These are phyloP conservation scores for Suillus spraguei DNA, from an alignment of 768 basidiomycete genomes.

Conservation along the genomic window DNA sequence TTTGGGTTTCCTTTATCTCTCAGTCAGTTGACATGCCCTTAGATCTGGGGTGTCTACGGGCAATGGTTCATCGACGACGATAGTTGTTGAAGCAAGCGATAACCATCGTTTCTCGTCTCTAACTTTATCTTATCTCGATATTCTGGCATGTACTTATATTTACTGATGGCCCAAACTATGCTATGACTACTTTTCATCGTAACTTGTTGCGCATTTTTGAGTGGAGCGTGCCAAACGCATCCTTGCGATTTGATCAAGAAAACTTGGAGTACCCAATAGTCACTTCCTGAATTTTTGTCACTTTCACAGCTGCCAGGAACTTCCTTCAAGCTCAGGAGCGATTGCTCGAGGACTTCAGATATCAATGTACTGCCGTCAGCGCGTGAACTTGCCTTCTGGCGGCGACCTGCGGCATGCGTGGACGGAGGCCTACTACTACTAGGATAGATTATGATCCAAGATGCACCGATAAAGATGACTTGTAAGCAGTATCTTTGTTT, in stretches of 20 bases:
- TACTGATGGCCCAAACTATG: neutral
- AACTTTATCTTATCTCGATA: neutral
- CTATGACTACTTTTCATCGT: neutral
- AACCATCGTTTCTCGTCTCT: neutral
- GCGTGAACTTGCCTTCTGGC: neutral
- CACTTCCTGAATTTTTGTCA: neutral
- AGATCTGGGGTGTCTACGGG: constrained; percentile 16
- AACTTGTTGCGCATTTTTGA: neutral
- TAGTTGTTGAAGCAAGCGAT: constrained; percentile 4
- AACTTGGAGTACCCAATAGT: no score
- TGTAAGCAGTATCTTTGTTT: neutral
- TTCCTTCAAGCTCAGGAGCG: neutral
- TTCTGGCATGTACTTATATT: neutral
- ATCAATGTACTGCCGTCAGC: neutral
- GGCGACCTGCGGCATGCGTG: neutral
- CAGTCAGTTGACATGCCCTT: neutral
- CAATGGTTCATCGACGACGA: constrained; percentile 15
- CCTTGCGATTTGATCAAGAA: neutral
- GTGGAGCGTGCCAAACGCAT: neutral
- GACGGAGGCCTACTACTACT: neutral
- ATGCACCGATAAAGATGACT: neutral
- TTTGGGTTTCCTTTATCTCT: neutral
- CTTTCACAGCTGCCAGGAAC: neutral
- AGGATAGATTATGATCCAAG: neutral
- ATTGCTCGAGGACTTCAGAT: neutral